Base-by-base conservation (phyloP, 129 eudicot genomes). In the Calendula officinalis region DNA sequence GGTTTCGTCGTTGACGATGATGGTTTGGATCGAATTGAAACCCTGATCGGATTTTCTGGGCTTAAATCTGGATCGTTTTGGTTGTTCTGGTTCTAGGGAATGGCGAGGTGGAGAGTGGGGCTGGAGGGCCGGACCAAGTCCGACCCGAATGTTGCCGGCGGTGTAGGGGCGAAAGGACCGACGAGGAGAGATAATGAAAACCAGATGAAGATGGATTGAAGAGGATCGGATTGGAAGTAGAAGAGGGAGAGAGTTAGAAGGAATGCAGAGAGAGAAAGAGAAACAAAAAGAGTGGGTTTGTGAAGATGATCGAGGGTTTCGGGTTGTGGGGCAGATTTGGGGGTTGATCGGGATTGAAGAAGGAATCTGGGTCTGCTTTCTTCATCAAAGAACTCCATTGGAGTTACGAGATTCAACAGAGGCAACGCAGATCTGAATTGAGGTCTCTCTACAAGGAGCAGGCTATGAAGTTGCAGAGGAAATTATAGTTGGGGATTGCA, bases 91-190 rank as follows among this genome's bases (percentile, higher is more conserved):
- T 3, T 74, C 67, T 13, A 50, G 68, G 51, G 57, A 17, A 34
- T 64, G 67, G n/a, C 66, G 43, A 7, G 62, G 35, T 4, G 54
- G 56, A 4, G 75, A 27, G 15, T 72, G 78, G 68, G 81, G 67
- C 12, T 44, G 77, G 42, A 89, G 54, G 1, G 66, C 32, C 0
- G 83, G 77, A 38, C 97, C 97, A 7, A 50, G 38, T 30, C 97
- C 97, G 35, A 91, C 97, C 1, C 94, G 77, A 49, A 91, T 84
- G 56, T 91, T 88, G 42, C 97, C 97, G 56, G 73, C 97, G 63
- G 97, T 91, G 76, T 84, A 62, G 58, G 97, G n/a, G 97, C 97
- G 30, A 91, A 91, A n/a, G 97, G 97, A 34, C 96, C 97, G 58
- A 84, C 2, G 51, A 87, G 78, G 59, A 91, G 73, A 52, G 97